phyloP scores from a whole-genome alignment of 257 asterid species.

The Solanum chilense region DNA sequence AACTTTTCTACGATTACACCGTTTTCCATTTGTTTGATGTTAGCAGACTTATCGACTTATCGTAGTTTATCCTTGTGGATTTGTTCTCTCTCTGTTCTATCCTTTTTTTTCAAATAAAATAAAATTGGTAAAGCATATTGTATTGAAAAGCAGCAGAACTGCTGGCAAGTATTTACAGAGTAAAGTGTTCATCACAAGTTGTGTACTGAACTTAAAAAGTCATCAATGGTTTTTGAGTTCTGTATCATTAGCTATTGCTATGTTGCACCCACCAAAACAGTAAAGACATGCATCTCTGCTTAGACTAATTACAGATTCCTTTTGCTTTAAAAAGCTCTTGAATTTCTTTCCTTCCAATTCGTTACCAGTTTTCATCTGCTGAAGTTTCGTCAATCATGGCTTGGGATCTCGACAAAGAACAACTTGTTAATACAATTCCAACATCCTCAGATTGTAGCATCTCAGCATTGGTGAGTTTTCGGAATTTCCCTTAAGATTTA shows the following conservation, averaged over 20 bases:
- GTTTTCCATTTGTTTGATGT: background rate
- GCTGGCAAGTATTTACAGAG: too few species aligned
- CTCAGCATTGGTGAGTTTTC: conserved; percentile 75
- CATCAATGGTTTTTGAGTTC: too few species aligned
- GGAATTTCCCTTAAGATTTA: background rate
- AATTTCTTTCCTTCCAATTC: background rate
- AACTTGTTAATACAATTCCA: conserved; percentile 68
- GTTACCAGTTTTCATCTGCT: conserved; percentile 66
- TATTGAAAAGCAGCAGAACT: too few species aligned
- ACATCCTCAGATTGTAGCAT: conserved; percentile 70
- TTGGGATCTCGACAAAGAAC: conserved; percentile 99
- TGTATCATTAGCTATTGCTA: too few species aligned
- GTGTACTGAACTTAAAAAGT: too few species aligned
- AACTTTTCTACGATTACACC: background rate
- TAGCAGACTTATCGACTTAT: background rate
- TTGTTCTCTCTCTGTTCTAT: background rate
- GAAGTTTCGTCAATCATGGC: conserved; percentile 84
- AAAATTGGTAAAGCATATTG: too few species aligned
- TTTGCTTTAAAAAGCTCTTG: background rate
- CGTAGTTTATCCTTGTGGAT: background rate
- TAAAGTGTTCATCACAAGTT: too few species aligned
- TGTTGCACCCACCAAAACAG: too few species aligned
- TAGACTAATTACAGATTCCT: too few species aligned
- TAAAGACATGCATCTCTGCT: too few species aligned
- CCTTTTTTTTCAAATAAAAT: too few species aligned